Evolutionary conservation across 345 rosid genomes (phyloP).

Genomic region (Limnanthes douglasii): DNA sequence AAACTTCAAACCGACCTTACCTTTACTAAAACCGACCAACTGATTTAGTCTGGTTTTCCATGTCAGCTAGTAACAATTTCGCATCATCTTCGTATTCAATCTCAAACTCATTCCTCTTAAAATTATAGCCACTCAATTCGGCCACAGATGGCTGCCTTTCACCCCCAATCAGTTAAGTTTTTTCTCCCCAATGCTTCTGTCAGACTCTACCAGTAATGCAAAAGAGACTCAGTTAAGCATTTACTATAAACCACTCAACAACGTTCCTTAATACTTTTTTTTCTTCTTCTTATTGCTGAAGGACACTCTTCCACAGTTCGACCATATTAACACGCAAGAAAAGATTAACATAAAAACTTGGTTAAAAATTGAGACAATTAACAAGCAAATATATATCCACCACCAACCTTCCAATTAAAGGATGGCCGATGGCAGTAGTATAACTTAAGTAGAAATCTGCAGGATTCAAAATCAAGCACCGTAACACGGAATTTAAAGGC

Average conservation of each 20-base stretch:
- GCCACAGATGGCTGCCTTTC: constrained; percentile 60
- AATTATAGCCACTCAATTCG: constrained; percentile 76
- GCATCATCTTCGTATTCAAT: constrained; percentile 92
- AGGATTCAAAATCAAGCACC: constrained; percentile 8
- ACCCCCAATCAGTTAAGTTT: constrained; percentile 48
- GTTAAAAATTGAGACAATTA: too few species aligned
- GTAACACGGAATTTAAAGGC: constrained; percentile 6
- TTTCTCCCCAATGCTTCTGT: constrained; percentile 86
- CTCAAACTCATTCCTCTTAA: constrained; percentile 92
- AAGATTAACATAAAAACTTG: too few species aligned
- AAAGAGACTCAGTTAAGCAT: constrained; percentile 8
- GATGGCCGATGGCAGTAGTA: constrained; percentile 49
- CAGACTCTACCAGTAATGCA: constrained; percentile 47
- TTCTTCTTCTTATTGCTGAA: too few species aligned
- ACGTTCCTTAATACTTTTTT: too few species aligned
- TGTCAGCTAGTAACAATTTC: constrained; percentile 80
- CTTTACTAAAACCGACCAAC: too few species aligned
- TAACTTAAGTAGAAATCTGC: too few species aligned
- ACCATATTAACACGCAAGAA: not conserved
- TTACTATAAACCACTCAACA: too few species aligned
- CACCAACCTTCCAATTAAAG: too few species aligned
- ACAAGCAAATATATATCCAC: constrained; percentile 92
- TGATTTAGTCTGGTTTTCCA: too few species aligned
- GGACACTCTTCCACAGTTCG: constrained; percentile 3
- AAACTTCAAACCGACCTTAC: too few species aligned